Base-by-base conservation (phyloP, 2,329 filamentous ascomycete genomes). In the Colletotrichum sidae region DNA sequence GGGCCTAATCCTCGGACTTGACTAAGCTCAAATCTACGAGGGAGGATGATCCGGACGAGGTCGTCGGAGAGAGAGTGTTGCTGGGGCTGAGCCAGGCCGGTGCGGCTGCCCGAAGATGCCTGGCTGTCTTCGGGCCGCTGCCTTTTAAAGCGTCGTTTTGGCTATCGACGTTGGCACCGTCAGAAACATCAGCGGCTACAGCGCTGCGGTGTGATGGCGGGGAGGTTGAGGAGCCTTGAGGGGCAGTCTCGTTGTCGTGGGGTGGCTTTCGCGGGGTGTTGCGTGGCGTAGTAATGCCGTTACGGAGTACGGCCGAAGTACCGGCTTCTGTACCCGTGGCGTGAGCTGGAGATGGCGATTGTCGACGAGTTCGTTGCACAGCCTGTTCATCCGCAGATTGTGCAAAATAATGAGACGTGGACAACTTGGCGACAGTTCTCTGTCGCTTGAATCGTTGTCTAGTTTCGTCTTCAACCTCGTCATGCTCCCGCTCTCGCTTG, bases 91-190 rank as follows among this genome's bases (percentile, higher is more conserved):
- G 64, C 64, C 60, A 59, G 54, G 64, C 49, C 50, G 47, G 60
- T 39, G n/a, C 37, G 33, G 45, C 42, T 54, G 54, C 64, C 64
- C 64, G 60, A 44, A 64, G 64, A 67, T 53, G 39, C 59, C 64
- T 64, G 53, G 64, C 64, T 64, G 44, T 67, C 64, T 55, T 54
- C 60, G 64, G 64, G 64, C 64, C 42, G 34, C 38, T 39, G 60
- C 4, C 53, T 67, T 67, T 67, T 67, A 67, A 67, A 67, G 42
- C 42, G 35, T 49, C 50, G 52, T 35, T 44, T 25, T 25, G 3
- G 25, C 25, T 25, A 25, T 25, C 0, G 4, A 25, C 41, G 17
- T 39, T 41, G 35, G 37, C 41, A 42, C 38, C 45, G 15, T 58
- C 37, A 8, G 50, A 17, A 35, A 5, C n/a, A 34, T 41, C 33